phyloP scores from a whole-genome alignment of 2,329 filamentous ascomycete genomes.

The Colletotrichum kahawae region DNA sequence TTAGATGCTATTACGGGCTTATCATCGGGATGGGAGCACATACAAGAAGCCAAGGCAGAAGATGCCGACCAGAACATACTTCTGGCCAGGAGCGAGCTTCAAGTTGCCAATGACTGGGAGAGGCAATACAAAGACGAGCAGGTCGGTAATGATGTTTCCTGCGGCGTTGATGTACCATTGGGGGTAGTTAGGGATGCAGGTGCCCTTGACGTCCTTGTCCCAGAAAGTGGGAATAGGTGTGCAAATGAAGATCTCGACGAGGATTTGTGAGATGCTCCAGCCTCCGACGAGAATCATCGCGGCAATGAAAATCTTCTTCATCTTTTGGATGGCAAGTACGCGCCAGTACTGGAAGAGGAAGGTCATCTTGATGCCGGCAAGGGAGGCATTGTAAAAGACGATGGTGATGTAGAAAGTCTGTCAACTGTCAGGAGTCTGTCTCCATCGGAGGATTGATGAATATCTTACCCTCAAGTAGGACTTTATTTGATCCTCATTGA shows the following conservation, averaged over 20 bases:
- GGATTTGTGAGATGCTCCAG: conserved; percentile 31
- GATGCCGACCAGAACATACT: conserved; percentile 28
- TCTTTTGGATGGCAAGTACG: conserved; percentile 33
- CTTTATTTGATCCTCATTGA: not conserved
- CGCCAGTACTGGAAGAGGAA: conserved; percentile 43
- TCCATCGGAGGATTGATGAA: too few species aligned
- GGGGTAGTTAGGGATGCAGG: conserved; percentile 26
- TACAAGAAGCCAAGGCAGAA: conserved; percentile 26
- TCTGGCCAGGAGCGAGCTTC: conserved; percentile 17
- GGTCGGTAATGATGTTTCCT: conserved; percentile 24
- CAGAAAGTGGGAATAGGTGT: conserved; percentile 30
- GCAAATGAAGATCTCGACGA: conserved; percentile 31
- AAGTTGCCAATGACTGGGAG: conserved; percentile 21
- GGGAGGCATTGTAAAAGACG: conserved; percentile 33
- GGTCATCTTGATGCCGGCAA: conserved; percentile 37
- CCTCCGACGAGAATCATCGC: conserved; percentile 29
- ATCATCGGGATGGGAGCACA: not conserved
- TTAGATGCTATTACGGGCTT: not conserved
- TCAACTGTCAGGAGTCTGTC: not conserved
- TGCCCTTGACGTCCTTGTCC: conserved; percentile 25
- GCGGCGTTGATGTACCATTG: conserved; percentile 30
- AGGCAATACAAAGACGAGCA: conserved; percentile 23
- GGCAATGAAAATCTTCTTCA: conserved; percentile 28
- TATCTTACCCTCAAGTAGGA: conserved; percentile 9
- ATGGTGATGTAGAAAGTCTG: conserved; percentile 36